Evolutionary conservation across 768 basidiomycete species (phyloP).

Genomic region (Russula abietina): DNA sequence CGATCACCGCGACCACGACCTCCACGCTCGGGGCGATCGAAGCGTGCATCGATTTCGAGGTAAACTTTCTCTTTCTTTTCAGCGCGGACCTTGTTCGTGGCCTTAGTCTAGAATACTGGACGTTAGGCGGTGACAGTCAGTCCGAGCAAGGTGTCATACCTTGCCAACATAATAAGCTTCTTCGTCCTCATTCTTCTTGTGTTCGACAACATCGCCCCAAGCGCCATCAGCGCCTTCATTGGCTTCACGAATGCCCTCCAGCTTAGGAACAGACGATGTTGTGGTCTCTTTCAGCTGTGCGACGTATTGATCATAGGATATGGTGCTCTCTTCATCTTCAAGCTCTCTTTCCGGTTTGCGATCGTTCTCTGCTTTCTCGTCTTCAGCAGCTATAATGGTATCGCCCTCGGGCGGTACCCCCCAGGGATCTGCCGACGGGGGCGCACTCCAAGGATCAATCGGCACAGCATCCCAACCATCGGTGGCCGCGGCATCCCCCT

Average conservation of each 20-base stretch:
- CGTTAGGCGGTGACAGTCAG: not conserved
- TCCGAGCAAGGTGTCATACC: constrained; percentile 40
- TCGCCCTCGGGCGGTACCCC: constrained; percentile 30
- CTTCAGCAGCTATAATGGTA: constrained; percentile 33
- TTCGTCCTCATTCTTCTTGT: constrained; percentile 61
- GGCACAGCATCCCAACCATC: constrained; percentile 37
- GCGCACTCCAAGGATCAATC: constrained; percentile 36
- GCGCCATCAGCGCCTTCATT: constrained; percentile 71
- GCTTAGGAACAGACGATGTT: constrained; percentile 56
- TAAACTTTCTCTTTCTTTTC: constrained; percentile 90
- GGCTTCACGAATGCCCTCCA: constrained; percentile 62
- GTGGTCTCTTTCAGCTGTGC: constrained; percentile 71
- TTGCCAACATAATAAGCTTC: constrained; percentile 84
- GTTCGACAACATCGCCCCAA: constrained; percentile 66
- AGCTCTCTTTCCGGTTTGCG: constrained; percentile 48
- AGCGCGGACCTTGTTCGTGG: constrained; percentile 55
- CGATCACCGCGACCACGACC: constrained; percentile 49
- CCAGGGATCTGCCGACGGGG: constrained; percentile 30
- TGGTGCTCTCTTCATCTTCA: constrained; percentile 89
- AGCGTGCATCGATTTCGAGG: constrained; percentile 87
- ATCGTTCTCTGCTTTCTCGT: constrained; percentile 31
- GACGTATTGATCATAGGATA: constrained; percentile 90
- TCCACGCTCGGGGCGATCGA: constrained; percentile 73
- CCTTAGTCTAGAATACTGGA: constrained; percentile 47
- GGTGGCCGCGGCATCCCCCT: constrained; percentile 31